Conservation (phyloP, 2,329 filamentous ascomycete species). For the Sclerotinia spermophila region DNA sequence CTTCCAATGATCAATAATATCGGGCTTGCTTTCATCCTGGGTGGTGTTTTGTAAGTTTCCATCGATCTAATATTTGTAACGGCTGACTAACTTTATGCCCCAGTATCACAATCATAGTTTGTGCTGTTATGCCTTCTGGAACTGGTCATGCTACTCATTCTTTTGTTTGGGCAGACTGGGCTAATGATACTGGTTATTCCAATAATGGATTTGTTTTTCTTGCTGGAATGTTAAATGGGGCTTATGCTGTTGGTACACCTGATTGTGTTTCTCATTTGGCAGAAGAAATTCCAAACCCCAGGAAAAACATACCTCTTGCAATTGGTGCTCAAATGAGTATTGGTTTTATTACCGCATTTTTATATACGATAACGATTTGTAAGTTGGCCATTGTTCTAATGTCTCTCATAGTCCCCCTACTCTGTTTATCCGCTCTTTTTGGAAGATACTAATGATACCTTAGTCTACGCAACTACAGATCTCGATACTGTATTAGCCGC, state of each 20-base stretch:
- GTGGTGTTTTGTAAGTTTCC: slow-evolving; percentile 41
- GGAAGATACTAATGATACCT: neutral
- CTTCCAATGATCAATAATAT: slow-evolving; percentile 52
- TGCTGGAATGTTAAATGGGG: slow-evolving; percentile 62
- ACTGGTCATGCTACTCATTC: slow-evolving; percentile 42
- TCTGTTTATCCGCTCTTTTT: neutral
- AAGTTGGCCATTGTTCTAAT: neutral
- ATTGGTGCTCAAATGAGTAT: slow-evolving; percentile 49
- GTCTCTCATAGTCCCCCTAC: neutral
- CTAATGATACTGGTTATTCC: slow-evolving; percentile 44
- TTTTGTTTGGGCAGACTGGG: slow-evolving; percentile 46
- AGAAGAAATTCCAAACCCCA: slow-evolving; percentile 57
- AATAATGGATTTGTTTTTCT: slow-evolving; percentile 56
- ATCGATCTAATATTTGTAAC: neutral
- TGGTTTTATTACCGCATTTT: slow-evolving; percentile 50
- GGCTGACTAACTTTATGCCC: neutral
- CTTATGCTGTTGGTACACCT: slow-evolving; percentile 63
- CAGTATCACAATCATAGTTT: slow-evolving; percentile 43
- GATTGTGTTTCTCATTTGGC: slow-evolving; percentile 63
- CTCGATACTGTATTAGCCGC: slow-evolving; percentile 51
- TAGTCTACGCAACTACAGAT: slow-evolving; percentile 54
- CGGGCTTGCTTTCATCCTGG: slow-evolving; percentile 51
- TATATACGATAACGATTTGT: slow-evolving; percentile 47
- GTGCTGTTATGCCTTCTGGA: slow-evolving; percentile 50
- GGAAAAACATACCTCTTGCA: slow-evolving; percentile 51